Conservation (phyloP, 202 grass and related monocot genomes). For the Dendrocalamus latiflorus region DNA sequence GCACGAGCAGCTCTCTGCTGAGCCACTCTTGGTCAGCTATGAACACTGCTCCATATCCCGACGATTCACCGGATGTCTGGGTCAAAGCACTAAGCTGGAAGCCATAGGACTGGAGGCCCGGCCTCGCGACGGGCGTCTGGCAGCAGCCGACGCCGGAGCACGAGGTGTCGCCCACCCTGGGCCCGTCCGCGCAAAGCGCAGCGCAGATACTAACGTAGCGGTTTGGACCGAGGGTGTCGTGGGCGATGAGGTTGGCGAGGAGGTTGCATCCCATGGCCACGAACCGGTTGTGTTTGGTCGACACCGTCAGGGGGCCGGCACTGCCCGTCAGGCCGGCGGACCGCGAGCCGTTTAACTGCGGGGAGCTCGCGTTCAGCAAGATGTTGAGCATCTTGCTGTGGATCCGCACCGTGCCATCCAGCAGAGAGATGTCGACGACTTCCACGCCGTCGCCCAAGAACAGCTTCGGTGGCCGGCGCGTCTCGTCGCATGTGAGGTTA, state of each 20-base stretch:
- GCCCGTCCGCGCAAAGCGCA: not conserved
- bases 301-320: not conserved
- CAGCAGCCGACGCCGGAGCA: no score
- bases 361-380: not conserved
- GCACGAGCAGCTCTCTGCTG: not conserved
- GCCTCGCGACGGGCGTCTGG: not conserved
- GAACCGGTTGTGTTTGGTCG: not conserved
- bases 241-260: not conserved
- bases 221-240: no score
- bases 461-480: slow-evolving; percentile 17
- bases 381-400: not conserved
- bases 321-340: not conserved
- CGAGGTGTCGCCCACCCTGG: not conserved
- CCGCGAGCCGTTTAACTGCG: slow-evolving; percentile 16
- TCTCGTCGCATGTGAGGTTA: slow-evolving; percentile 32
- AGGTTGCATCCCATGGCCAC: slow-evolving; percentile 19
- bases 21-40: not conserved
- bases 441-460: not conserved
- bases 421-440: not conserved
- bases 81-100: not conserved
- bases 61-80: not conserved
- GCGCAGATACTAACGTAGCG: not conserved
- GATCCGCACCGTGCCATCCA: not conserved
- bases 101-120: not conserved
- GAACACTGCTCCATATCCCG: not conserved